These are phyloP conservation scores for Hymenoscyphus albidus DNA, from an alignment of 2,329 filamentous ascomycete species.

Conservation along the genomic window DNA sequence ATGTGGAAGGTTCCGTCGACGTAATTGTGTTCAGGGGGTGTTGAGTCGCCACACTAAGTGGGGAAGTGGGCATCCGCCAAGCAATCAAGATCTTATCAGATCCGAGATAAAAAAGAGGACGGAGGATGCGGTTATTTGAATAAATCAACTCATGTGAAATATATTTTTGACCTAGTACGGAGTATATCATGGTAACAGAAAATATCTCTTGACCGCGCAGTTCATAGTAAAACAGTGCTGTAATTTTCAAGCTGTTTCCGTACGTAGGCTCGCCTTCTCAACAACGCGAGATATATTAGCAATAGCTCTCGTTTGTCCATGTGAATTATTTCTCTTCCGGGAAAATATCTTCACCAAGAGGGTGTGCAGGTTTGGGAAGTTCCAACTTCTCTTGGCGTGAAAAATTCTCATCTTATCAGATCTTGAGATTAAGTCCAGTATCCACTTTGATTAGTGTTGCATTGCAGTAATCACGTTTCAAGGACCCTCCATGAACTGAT, in stretches of 20 bases:
- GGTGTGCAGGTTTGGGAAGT: background rate
- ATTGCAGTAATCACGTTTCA: background rate
- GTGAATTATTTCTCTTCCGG: no score
- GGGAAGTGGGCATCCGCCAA: background rate
- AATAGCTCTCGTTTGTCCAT: no score
- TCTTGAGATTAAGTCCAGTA: background rate
- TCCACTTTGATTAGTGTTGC: background rate
- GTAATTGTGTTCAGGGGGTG: background rate
- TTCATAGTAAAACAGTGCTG: no score
- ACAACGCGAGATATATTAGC: no score
- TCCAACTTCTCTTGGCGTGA: background rate
- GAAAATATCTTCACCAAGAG: background rate
- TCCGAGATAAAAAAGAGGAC: background rate
- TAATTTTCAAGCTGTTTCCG: no score
- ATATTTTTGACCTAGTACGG: no score
- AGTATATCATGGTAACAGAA: no score
- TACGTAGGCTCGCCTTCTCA: no score
- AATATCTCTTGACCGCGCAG: no score
- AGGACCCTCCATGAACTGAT: background rate
- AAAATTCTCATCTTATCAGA: conserved; percentile 11
- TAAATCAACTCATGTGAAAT: background rate
- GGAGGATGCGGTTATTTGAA: background rate
- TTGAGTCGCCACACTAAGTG: background rate
- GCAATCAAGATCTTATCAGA: background rate
- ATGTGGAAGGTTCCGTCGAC: background rate